Evolutionary conservation across 1,284 basidiomycete genomes (phyloP), one percentile per base, ranked within the genome.

Genomic region (Ceratobasidium sp.): DNA sequence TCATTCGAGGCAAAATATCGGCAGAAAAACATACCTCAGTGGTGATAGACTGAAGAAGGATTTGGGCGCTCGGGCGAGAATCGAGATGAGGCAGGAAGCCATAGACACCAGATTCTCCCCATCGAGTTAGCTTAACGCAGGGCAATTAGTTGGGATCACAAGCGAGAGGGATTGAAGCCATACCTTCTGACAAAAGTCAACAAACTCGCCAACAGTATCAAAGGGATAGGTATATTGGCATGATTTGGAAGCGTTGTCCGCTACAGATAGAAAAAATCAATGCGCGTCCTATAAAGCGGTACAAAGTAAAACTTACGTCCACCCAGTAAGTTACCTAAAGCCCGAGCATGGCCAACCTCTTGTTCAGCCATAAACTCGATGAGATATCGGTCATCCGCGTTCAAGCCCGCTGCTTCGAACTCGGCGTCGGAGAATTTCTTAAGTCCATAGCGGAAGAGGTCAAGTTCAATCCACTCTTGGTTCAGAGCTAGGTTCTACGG

Each of bases 191-290:
- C 87, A 90, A 84, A 92, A 91, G 81, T 92, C 89, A 78, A 93
- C 82, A 82, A 90, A 93, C 81, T 90, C 89, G 61, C 87, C 86
- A 15, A 93, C 91, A 42, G 86, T 89, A 18, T 87, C 84, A 85
- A 91, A 91, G 4, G 89, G 87, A 83, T 92, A 93, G 15, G 85
- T 84, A 84, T 93, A 92, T 20, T 86, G 88, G 86, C 91, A 93
- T 55, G 86, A 87, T 81, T 88, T 86, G 0, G 89, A 86, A 6
- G 87, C 88, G 49, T 81, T 82, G 39, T 81, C 83, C 81, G 71
- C 40, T 39, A 33, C 64, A 4, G n/a, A 39, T 44, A n/a, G n/a
- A 13, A 55, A 18, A 15, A 13, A 49, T 68, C 44, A 68, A 26
- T 44, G 33, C 9, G 10, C 51, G n/a, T 10, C 56, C 13, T 23